Base-by-base conservation (phyloP, 176 grass and related monocot species). In the Leersia perrieri region DNA sequence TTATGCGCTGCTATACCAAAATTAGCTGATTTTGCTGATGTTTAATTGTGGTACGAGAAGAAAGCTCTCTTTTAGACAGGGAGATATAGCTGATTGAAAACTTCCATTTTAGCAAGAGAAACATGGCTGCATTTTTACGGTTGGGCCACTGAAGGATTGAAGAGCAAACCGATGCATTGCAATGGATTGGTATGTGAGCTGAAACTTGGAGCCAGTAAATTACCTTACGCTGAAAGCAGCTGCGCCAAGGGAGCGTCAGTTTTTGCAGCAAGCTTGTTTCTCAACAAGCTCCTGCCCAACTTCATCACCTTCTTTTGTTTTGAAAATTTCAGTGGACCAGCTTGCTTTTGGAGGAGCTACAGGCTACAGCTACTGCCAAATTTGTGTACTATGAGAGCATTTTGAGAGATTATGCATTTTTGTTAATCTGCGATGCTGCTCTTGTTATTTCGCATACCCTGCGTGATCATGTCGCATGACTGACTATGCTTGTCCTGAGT, bases 1-100 rank as follows among this genome's bases (percentile, higher is more conserved):
- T 28, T 63, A 81, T 29, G 25, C n/a, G 65, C 66, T 7, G 12
- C 74, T 60, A 66, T 66, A 82, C 0, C 10, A 73, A 84, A 55
- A 81, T 20, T 53, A 82, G 44, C 64, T 62, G 51, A 79, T 79
- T 90, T 83, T 66, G 68, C 39, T 73, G 28, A 82, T 68, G 47
- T 62, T 45, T 77, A 72, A 57, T 82, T 77, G 45, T 29, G 26
- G 14, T 58, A 76, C 36, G 38, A 41, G 27, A 77, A 75, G 70
- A 42, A 34, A 39, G 0, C 8, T 76, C 0, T 73, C 16, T 63
- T 78, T 51, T 67, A 64, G 75, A 36, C 39, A 29, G n/a, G n/a
- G 63, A 80, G 63, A 75, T 33, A 71, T n/a, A 44, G 35, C 60
- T 36, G 14, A 45, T 15, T 3, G 68, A 70, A 15, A 62, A 33